phyloP scores from a whole-genome alignment of 2,329 filamentous ascomycete species.

The Penicillium sp. region DNA sequence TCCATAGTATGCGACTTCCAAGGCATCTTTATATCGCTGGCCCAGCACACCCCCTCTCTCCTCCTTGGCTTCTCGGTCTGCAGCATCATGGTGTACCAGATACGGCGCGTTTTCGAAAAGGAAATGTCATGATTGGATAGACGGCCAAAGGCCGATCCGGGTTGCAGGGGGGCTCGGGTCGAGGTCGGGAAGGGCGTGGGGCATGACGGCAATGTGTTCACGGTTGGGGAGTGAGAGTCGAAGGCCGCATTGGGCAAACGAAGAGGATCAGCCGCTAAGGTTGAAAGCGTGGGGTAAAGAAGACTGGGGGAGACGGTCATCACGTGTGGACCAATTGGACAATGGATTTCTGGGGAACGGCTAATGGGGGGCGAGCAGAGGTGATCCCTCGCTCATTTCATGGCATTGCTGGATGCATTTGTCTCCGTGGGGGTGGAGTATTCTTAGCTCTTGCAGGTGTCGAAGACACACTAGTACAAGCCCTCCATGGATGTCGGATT shows the following conservation, averaged over 20 bases:
- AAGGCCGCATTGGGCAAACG: constrained; percentile 5
- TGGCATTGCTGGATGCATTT: too few relatives aligned
- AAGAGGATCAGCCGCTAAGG: constrained; percentile 12
- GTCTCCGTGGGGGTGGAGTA: too few relatives aligned
- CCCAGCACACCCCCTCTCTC: background rate
- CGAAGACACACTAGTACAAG: too few relatives aligned
- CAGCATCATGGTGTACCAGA: too few relatives aligned
- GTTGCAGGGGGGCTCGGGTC: background rate
- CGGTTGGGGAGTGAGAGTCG: background rate
- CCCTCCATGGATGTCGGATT: too few relatives aligned
- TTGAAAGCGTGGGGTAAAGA: constrained; percentile 12
- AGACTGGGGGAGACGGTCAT: constrained; percentile 7
- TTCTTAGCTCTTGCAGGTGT: too few relatives aligned
- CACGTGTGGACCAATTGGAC: constrained; percentile 6
- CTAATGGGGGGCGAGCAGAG: too few relatives aligned
- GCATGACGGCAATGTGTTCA: constrained; percentile 12
- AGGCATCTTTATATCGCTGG: constrained; percentile 9
- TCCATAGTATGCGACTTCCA: too few relatives aligned
- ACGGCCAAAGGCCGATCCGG: constrained; percentile 9
- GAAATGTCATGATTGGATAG: constrained; percentile 6
- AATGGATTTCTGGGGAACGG: too few relatives aligned
- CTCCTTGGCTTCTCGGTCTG: too few relatives aligned
- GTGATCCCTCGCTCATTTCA: too few relatives aligned
- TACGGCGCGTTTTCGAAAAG: background rate
- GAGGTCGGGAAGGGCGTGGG: background rate